These are phyloP conservation scores for Populus trichocarpa DNA, from an alignment of 441 rosid genomes.

Conservation along the genomic window DNA sequence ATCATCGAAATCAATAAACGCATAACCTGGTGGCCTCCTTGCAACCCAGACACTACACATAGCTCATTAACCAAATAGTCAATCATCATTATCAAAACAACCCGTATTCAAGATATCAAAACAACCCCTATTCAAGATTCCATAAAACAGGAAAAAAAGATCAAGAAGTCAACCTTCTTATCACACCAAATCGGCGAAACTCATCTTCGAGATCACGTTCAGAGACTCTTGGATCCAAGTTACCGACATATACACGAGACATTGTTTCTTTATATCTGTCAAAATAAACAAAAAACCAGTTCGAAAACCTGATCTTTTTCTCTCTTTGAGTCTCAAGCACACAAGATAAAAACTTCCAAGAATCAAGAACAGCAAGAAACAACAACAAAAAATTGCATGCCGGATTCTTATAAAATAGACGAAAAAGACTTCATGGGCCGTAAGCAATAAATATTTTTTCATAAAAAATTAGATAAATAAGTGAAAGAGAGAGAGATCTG, in stretches of 20 bases:
- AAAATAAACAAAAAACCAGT: background rate
- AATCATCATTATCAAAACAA: background rate
- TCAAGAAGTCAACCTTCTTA: constrained; percentile 43
- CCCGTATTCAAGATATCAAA: background rate
- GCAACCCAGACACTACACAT: constrained; percentile 92
- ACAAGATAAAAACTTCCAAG: background rate
- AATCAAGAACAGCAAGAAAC: no score
- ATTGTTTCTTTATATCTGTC: constrained; percentile 26
- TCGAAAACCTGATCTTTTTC: background rate
- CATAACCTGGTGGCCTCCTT: constrained; percentile 91
- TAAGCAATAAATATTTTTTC: background rate
- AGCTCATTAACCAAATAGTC: background rate
- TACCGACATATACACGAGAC: constrained; percentile 81
- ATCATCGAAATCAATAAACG: constrained; percentile 85
- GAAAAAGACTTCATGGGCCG: background rate
- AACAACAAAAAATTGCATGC: background rate
- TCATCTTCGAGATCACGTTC: constrained; percentile 95
- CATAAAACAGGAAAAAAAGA: background rate
- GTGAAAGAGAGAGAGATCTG: background rate
- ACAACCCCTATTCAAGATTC: background rate
- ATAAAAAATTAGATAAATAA: background rate
- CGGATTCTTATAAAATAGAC: background rate
- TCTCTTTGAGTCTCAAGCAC: background rate
- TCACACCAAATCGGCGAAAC: constrained; percentile 68
- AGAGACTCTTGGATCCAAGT: constrained; percentile 65